Conservation (phyloP, 306 rosid genomes). For the Trichosanthes cucumerina region DNA sequence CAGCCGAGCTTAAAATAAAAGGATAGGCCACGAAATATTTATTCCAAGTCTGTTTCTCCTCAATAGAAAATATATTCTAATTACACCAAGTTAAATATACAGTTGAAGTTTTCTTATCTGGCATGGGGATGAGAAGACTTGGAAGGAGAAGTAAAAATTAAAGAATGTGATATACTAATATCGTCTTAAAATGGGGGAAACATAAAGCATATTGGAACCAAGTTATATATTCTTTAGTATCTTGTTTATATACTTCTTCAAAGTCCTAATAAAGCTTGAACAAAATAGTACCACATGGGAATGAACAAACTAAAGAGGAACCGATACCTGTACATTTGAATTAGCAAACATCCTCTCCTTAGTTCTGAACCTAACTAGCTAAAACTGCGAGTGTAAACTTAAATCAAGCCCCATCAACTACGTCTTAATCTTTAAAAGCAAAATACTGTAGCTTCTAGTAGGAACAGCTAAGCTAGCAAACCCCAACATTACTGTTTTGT, state of each 20-base stretch:
- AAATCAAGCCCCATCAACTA: neutral
- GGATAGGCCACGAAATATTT: neutral
- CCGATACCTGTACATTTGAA: neutral
- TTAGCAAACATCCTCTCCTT: neutral
- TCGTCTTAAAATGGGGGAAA: neutral
- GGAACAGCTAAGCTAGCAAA: neutral
- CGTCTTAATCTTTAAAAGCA: neutral
- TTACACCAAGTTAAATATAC: neutral
- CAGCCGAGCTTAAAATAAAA: neutral
- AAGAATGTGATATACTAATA: neutral
- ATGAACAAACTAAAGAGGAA: neutral
- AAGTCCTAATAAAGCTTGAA: neutral
- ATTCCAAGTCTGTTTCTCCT: neutral
- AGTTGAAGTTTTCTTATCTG: neutral
- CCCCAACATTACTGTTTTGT: neutral
- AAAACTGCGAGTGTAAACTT: neutral
- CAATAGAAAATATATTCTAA: neutral
- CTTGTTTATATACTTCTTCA: neutral
- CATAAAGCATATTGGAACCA: neutral
- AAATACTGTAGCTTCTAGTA: neutral
- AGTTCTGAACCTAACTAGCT: neutral
- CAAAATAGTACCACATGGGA: neutral
- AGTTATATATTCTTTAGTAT: neutral
- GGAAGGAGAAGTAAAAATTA: neutral
- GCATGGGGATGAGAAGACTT: neutral